Evolutionary conservation across 768 basidiomycete species (phyloP).

Genomic region (Candolleomyces aberdarensis): DNA sequence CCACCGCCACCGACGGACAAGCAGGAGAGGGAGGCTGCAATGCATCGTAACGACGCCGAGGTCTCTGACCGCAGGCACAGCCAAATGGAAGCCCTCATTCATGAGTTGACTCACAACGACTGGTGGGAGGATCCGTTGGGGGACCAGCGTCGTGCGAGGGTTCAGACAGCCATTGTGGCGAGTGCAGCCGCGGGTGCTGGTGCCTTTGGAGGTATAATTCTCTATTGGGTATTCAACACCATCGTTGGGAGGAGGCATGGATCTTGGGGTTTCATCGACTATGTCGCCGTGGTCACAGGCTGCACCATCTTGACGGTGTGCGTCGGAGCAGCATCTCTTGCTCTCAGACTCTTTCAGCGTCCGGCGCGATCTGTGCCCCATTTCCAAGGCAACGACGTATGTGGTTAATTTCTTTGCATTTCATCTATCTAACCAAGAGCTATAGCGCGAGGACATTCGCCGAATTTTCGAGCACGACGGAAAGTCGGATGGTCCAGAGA

Average conservation of each 20-base stretch:
- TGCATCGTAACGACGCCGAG: slow-evolving; percentile 13
- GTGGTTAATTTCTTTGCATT: not conserved
- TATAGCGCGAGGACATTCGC: not conserved
- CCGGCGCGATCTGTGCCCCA: not conserved
- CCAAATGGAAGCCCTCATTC: slow-evolving; percentile 26
- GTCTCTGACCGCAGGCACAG: slow-evolving; percentile 17
- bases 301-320: slow-evolving; percentile 24
- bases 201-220: slow-evolving; percentile 18
- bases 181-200: slow-evolving; percentile 25
- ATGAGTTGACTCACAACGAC: slow-evolving; percentile 24
- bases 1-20: slow-evolving; percentile 22
- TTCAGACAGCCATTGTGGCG: slow-evolving; percentile 29
- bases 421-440: not conserved
- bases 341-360: slow-evolving; percentile 16
- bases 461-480: slow-evolving; percentile 8
- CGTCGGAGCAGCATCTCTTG: slow-evolving; percentile 25
- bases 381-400: slow-evolving; percentile 1
- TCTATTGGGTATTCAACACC: slow-evolving; percentile 18
- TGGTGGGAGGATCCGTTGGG: slow-evolving; percentile 34
- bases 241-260: not conserved
- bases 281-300: slow-evolving; percentile 18
- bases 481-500: slow-evolving; percentile 26
- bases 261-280: slow-evolving; percentile 18
- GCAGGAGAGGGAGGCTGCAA: slow-evolving; percentile 14
- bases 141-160: slow-evolving; percentile 25